These are phyloP conservation scores for Herpetospermum pedunculosum DNA, from an alignment of 306 rosid genomes.

Conservation along the genomic window DNA sequence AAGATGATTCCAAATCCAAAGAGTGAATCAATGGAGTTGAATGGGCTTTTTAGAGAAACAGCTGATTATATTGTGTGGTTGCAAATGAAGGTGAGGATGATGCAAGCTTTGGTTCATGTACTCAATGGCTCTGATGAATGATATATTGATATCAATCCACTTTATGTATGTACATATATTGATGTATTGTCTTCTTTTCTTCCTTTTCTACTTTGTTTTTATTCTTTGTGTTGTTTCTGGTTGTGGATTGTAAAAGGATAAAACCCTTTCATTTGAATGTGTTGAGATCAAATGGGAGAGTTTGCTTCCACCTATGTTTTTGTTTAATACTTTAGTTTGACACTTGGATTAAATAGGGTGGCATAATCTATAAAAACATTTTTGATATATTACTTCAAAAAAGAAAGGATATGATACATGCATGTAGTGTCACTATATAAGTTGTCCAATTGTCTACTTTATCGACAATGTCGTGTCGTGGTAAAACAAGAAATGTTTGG, in stretches of 20 bases:
- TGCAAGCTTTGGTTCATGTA: slow-evolving; percentile 66
- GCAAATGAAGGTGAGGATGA: slow-evolving; percentile 60
- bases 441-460: too few relatives aligned
- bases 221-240: neutral
- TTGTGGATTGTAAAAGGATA: slow-evolving; percentile 1
- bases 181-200: neutral
- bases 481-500: too few relatives aligned
- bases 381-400: too few relatives aligned
- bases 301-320: neutral
- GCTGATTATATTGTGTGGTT: slow-evolving; percentile 64
- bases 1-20: slow-evolving; percentile 51
- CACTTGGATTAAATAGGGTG: neutral
- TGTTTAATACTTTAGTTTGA: neutral
- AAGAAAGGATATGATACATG: too few relatives aligned
- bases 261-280: neutral
- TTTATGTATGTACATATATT: neutral
- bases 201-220: neutral
- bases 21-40: slow-evolving; percentile 32
- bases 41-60: slow-evolving; percentile 69
- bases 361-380: neutral
- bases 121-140: slow-evolving; percentile 25
- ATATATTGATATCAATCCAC: neutral
- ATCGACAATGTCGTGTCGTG: too few relatives aligned
- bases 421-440: too few relatives aligned
- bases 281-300: neutral